These are phyloP conservation scores for Laburnicola sp. DNA, from an alignment of 2,329 filamentous ascomycete species.

Conservation along the genomic window DNA sequence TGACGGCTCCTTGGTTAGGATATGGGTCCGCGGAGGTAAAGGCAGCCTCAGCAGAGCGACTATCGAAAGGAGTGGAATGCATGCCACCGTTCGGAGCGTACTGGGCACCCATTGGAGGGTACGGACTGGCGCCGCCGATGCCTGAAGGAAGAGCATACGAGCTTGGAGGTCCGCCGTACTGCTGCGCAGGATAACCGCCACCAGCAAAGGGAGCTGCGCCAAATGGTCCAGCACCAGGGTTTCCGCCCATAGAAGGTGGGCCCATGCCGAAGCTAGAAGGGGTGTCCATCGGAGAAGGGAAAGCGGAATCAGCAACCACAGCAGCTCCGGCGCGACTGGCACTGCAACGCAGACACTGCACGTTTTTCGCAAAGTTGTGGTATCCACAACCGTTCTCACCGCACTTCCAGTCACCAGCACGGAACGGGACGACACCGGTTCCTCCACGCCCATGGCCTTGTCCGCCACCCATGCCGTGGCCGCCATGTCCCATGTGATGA, in stretches of 20 bases:
- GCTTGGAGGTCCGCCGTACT: slow-evolving; percentile 84
- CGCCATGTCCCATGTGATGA: slow-evolving; percentile 69
- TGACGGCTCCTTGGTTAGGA: slow-evolving; percentile 70
- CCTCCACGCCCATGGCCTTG: slow-evolving; percentile 63
- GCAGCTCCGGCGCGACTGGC: slow-evolving; percentile 92
- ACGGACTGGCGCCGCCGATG: slow-evolving; percentile 76
- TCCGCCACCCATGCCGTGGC: slow-evolving; percentile 27
- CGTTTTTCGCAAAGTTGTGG: slow-evolving; percentile 99
- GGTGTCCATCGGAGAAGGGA: slow-evolving; percentile 86
- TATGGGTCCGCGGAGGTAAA: slow-evolving; percentile 89
- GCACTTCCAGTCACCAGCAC: slow-evolving; percentile 98
- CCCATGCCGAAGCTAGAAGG: slow-evolving; percentile 82
- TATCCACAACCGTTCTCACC: slow-evolving; percentile 96
- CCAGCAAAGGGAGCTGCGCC: slow-evolving; percentile 70
- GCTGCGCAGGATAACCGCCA: slow-evolving; percentile 66
- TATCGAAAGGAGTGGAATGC: slow-evolving; percentile 87
- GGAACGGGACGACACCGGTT: slow-evolving; percentile 89
- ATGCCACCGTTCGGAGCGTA: slow-evolving; percentile 76
- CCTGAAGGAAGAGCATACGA: slow-evolving; percentile 88
- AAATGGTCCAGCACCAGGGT: slow-evolving; percentile 68
- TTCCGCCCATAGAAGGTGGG: slow-evolving; percentile 83
- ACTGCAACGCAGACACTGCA: slow-evolving; percentile 94
- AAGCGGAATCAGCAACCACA: slow-evolving; percentile 90
- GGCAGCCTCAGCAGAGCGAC: slow-evolving; percentile 88
- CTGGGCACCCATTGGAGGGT: slow-evolving; percentile 75